Evolutionary conservation across 2,329 filamentous ascomycete genomes (phyloP).

Genomic region (Seiridium unicorne): DNA sequence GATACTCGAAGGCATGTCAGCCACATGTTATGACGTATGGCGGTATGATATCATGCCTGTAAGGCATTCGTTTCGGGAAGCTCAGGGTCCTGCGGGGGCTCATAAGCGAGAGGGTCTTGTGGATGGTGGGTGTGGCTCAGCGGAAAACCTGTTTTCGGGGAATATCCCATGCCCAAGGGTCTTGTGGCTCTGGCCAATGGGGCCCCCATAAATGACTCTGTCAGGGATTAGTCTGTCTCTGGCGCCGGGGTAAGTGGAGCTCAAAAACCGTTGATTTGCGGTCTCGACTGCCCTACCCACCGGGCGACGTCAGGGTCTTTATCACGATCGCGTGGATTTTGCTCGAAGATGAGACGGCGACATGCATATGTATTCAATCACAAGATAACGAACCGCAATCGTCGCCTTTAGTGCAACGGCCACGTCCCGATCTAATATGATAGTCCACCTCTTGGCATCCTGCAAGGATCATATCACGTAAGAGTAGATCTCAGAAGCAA

Average conservation of each 20-base stretch:
- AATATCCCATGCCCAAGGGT: neutral
- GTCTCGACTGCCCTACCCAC: neutral
- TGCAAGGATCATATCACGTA: too few relatives aligned
- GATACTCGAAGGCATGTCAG: neutral
- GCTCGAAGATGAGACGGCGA: neutral
- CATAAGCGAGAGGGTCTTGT: slow-evolving; percentile 1
- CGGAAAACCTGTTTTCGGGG: slow-evolving; percentile 4
- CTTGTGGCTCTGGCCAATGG: neutral
- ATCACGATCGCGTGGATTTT: neutral
- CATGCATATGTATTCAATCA: neutral
- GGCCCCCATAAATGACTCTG: neutral
- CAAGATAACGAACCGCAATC: neutral
- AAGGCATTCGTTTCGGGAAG: neutral
- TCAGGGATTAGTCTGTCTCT: neutral
- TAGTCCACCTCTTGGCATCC: too few relatives aligned
- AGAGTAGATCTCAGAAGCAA: too few relatives aligned
- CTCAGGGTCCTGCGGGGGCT: neutral
- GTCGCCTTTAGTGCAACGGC: too few relatives aligned
- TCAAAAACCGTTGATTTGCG: slow-evolving; percentile 4
- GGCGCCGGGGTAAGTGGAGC: neutral
- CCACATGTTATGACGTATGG: slow-evolving; percentile 6
- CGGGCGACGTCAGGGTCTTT: slow-evolving; percentile 2
- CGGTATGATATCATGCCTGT: slow-evolving; percentile 3
- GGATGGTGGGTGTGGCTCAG: slow-evolving; percentile 6
- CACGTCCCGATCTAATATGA: too few relatives aligned